A percentile compares a stretch with the other conserved stretches of the same genome.
These are phyloP conservation scores for Wickerhamiella azyma DNA, from an alignment of 805 yeast genomes.

Conservation along the genomic window DNA sequence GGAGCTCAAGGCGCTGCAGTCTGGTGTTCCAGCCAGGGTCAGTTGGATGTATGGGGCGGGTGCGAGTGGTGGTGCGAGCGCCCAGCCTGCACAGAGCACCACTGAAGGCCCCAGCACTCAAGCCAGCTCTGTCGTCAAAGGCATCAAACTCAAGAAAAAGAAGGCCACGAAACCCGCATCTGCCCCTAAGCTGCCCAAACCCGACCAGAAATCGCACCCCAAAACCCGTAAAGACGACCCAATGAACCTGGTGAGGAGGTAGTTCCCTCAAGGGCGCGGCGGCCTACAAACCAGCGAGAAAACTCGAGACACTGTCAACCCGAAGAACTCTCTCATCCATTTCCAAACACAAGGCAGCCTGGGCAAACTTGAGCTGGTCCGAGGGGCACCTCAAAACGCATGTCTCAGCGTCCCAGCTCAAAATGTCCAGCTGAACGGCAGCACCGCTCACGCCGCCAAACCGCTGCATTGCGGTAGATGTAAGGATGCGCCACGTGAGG, in stretches of 20 bases:
- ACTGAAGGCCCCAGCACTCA: slow-evolving; percentile 31
- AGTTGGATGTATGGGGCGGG: slow-evolving; percentile 67
- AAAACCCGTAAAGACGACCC: neutral
- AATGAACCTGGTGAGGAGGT: neutral
- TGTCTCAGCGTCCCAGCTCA: slow-evolving; percentile 9
- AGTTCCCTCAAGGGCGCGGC: neutral
- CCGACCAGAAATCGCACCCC: neutral
- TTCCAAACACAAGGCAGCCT: slow-evolving; percentile 9
- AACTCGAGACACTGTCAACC: slow-evolving; percentile 1
- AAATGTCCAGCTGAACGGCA: slow-evolving; percentile 22
- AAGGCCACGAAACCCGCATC: neutral
- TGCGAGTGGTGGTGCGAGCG: neutral
- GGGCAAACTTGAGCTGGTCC: slow-evolving; percentile 2
- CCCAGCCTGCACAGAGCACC: slow-evolving; percentile 39
- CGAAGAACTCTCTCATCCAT: slow-evolving; percentile 7
- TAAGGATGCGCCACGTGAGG: slow-evolving; percentile 23
- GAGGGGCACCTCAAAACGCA: slow-evolving; percentile 17
- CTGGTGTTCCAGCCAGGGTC: slow-evolving; percentile 34
- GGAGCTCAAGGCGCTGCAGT: slow-evolving; percentile 38
- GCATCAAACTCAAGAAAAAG: neutral
- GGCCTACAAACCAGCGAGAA: slow-evolving; percentile 1
- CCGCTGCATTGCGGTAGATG: slow-evolving; percentile 15
- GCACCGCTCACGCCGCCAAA: slow-evolving; percentile 23
- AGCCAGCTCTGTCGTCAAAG: slow-evolving; percentile 9
- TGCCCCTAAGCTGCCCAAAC: neutral